phyloP scores from a whole-genome alignment of 2,329 filamentous ascomycete species.

The Parastagonospora nodorum region DNA sequence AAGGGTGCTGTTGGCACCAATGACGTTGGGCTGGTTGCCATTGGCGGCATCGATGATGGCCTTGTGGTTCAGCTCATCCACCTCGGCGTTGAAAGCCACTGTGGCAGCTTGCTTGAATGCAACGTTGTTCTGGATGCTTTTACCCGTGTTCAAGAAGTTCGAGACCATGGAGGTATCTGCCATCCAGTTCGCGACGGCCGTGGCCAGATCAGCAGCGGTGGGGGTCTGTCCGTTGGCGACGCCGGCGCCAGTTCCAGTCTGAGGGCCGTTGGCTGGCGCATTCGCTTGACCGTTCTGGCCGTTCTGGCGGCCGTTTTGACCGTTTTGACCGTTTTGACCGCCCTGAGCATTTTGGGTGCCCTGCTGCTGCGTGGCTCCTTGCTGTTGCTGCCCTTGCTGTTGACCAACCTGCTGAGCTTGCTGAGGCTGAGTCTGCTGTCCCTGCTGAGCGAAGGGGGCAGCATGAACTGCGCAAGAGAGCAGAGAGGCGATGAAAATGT shows the following conservation, averaged over 20 bases:
- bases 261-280: constrained; percentile 7
- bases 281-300: constrained; percentile 10
- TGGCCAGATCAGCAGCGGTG: constrained; percentile 34
- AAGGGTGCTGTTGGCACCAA: constrained; percentile 45
- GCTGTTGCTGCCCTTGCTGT: constrained; percentile 5
- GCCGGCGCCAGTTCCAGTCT: constrained; percentile 23
- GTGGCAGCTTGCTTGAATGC: constrained; percentile 44
- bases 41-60: constrained; percentile 42
- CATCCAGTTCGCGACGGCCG: constrained; percentile 45
- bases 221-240: constrained; percentile 32
- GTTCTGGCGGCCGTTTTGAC: constrained; percentile 4
- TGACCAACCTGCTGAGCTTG: constrained; percentile 4
- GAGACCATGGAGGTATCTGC: constrained; percentile 47
- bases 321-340: not conserved
- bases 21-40: constrained; percentile 31
- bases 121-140: constrained; percentile 39
- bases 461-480: constrained; percentile 39
- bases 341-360: not conserved
- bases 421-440: constrained; percentile 9
- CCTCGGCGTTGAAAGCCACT: constrained; percentile 46
- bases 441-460: constrained; percentile 35
- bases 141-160: constrained; percentile 43
- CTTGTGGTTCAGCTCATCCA: constrained; percentile 47
- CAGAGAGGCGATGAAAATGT: constrained; percentile 41
- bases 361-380: not conserved